These are phyloP conservation scores for Serendipita indica DNA, from an alignment of 768 basidiomycete species.

Conservation along the genomic window DNA sequence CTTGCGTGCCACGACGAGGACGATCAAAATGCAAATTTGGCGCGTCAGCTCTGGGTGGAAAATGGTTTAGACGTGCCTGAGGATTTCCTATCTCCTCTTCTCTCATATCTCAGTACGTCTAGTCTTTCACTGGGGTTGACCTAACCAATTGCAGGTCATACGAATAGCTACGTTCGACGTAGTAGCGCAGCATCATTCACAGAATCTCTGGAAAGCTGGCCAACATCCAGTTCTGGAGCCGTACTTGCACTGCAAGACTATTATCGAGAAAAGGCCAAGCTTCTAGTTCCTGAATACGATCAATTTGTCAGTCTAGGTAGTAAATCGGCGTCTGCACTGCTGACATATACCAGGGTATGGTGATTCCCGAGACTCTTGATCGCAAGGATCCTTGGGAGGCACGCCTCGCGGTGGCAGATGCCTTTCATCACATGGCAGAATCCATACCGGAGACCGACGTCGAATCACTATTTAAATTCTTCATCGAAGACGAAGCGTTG, in stretches of 20 bases:
- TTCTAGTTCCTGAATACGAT: slow-evolving; percentile 84
- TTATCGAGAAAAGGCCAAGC: slow-evolving; percentile 83
- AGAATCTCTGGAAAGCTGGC: slow-evolving; percentile 60
- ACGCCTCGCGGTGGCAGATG: slow-evolving; percentile 54
- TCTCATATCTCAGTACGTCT: slow-evolving; percentile 51
- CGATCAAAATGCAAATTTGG: slow-evolving; percentile 76
- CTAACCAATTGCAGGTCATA: slow-evolving; percentile 41
- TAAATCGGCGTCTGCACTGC: not conserved
- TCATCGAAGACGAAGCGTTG: slow-evolving; percentile 73
- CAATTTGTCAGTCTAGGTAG: slow-evolving; percentile 44
- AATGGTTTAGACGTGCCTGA: slow-evolving; percentile 84
- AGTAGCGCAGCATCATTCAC: slow-evolving; percentile 59
- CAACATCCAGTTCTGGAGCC: slow-evolving; percentile 35
- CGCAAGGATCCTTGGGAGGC: slow-evolving; percentile 79
- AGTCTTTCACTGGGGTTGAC: not conserved
- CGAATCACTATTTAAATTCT: slow-evolving; percentile 62
- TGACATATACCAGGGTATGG: slow-evolving; percentile 61
- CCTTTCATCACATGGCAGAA: slow-evolving; percentile 55
- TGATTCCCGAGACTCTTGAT: slow-evolving; percentile 75
- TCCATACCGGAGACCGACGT: slow-evolving; percentile 48
- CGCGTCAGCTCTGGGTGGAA: slow-evolving; percentile 80
- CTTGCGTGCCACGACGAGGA: slow-evolving; percentile 78
- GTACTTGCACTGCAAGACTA: slow-evolving; percentile 43
- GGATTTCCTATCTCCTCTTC: slow-evolving; percentile 39
- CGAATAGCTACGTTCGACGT: slow-evolving; percentile 63